Evolutionary conservation across 352 stramenopile species (phyloP), one percentile per base, ranked within the genome.

Genomic region (Globisporangium paroecandrum): DNA sequence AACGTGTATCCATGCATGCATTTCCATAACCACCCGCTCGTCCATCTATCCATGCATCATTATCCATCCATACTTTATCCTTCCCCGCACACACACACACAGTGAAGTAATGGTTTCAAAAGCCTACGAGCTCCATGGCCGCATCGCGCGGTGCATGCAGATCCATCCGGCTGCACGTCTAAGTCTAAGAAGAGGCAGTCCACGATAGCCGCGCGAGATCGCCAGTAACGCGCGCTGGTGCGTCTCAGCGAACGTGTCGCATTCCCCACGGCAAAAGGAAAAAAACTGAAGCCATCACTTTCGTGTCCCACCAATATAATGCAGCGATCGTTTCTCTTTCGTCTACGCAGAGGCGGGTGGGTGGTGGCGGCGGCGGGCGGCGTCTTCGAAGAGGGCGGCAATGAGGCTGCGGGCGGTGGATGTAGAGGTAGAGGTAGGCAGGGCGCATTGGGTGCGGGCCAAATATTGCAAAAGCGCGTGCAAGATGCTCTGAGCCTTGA

Each of bases 261-360:
- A 56, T 22, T 51, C 43, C 7, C 12, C 38, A 46, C 38, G 15
- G 15, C 47, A 20, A n/a, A 46, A 46, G 15, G 18, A n/a, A n/a
- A 25, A 22, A 56, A 27, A 56, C n/a, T 56, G 49, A 27, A 56
- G 49, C 49, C 49, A 56, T 56, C 49, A 27, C 49, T 56, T 56
- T 56, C 49, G 49, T 56, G 49, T 56, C 49, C n/a, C 49, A 56
- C 49, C 49, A n/a, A 22, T 25, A 51, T 51, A 51, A n/a, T 49
- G 41, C 18, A 51, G 43, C 43, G 43, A 51, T 51, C 18, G 43
- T 51, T 51, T 51, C 43, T 9, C 41, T n/a, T 9, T n/a, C 41
- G 41, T 49, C 41, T 49, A n/a, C 41, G 41, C 41, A 47, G 41
- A 32, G 4, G 29, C 29, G 29, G 29, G 41, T 43, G 41, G 41